Evolutionary conservation across 2,329 filamentous ascomycete species (phyloP).

Genomic region (Alternaria sp.): DNA sequence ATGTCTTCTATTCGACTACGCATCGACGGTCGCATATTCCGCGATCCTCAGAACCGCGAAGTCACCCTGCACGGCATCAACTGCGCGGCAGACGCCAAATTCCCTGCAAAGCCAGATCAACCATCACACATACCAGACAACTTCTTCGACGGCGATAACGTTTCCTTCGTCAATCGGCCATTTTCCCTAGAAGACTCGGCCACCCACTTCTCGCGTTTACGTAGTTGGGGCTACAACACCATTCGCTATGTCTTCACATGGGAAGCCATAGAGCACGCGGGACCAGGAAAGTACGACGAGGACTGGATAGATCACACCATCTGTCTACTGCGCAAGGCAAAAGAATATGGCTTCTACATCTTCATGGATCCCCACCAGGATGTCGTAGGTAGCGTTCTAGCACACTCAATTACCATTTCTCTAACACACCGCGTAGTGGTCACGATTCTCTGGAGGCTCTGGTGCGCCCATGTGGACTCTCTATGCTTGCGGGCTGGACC

Average conservation of each 20-base stretch:
- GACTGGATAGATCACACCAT: conserved; percentile 94
- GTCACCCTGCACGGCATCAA: conserved; percentile 94
- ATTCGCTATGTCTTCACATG: conserved; percentile 98
- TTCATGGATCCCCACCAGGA: conserved; percentile 99
- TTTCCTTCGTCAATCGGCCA: conserved; percentile 87
- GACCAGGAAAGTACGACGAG: conserved; percentile 92
- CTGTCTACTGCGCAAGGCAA: conserved; percentile 81
- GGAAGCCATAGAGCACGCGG: conserved; percentile 96
- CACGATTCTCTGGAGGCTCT: conserved; percentile 90
- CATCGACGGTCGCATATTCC: conserved; percentile 86
- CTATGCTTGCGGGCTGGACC: conserved; percentile 92
- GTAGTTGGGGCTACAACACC: conserved; percentile 92
- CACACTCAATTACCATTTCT: conserved; percentile 4
- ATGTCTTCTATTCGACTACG: conserved; percentile 82
- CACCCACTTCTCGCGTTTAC: conserved; percentile 84
- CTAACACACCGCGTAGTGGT: conserved; percentile 71
- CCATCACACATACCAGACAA: conserved; percentile 79
- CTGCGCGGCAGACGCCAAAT: conserved; percentile 88
- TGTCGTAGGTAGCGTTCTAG: conserved; percentile 69
- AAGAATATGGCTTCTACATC: conserved; percentile 90
- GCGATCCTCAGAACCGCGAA: conserved; percentile 82
- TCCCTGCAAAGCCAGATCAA: conserved; percentile 80
- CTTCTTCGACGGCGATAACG: conserved; percentile 93
- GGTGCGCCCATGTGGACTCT: conserved; percentile 98
- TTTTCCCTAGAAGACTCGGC: conserved; percentile 86